Conservation (phyloP, 164 flowering plant genomes). For the Berberis thunbergii region DNA sequence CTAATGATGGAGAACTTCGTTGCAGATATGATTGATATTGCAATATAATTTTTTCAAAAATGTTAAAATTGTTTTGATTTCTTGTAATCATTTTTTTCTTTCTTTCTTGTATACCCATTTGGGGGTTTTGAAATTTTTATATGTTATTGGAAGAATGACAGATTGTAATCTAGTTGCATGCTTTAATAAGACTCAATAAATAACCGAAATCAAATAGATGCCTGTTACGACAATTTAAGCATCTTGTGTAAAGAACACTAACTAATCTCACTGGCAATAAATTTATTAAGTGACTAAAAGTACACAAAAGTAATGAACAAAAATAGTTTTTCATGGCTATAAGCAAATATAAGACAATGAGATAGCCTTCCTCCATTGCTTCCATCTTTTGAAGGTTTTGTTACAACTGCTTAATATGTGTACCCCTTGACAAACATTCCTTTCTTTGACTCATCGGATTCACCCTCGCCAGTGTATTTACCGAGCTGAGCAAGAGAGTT, state of each 20-base stretch:
- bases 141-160: not conserved
- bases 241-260: not conserved
- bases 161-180: too few relatives aligned
- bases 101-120: not conserved
- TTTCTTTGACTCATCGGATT: constrained; percentile 75
- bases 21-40: constrained; percentile 49
- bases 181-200: too few relatives aligned
- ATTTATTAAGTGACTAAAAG: constrained; percentile 34
- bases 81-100: not conserved
- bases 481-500: constrained; percentile 93
- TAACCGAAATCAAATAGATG: too few relatives aligned
- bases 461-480: constrained; percentile 84
- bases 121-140: not conserved
- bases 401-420: constrained; percentile 37
- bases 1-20: constrained; percentile 58
- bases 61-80: not conserved
- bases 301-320: constrained; percentile 29
- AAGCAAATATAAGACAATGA: constrained; percentile 18
- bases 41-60: not conserved
- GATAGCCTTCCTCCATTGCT: constrained; percentile 4
- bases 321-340: constrained; percentile 42
- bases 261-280: constrained; percentile 15
- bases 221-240: not conserved
- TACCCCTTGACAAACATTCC: constrained; percentile 84
- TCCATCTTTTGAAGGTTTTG: constrained; percentile 10